A percentile compares a stretch with the other conserved stretches of the same genome.
Conservation (phyloP, 345 rosid species). For the Pugionium dolabratum region DNA sequence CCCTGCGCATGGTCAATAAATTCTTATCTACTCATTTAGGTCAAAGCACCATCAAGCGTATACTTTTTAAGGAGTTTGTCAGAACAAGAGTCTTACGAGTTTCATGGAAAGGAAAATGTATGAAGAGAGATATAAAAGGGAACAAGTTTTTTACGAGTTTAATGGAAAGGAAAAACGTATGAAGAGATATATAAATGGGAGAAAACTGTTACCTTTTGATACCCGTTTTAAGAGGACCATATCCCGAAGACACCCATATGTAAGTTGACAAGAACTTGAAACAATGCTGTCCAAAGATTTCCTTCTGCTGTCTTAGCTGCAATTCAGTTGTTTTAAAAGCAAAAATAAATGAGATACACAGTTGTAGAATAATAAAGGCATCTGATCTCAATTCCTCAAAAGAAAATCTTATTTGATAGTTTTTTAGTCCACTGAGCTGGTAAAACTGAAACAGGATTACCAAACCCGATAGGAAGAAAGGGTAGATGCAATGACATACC, state of each 20-base stretch:
- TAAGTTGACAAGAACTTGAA: slow-evolving; percentile 74
- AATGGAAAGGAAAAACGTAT: no score
- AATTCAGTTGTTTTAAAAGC: slow-evolving; percentile 12
- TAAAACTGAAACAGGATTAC: not conserved
- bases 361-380: slow-evolving; percentile 8
- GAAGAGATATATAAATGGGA: not conserved
- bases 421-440: not conserved
- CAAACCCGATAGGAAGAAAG: slow-evolving; percentile 5
- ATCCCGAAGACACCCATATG: slow-evolving; percentile 75
- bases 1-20: slow-evolving; percentile 51
- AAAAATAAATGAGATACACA: slow-evolving; percentile 5
- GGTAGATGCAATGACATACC: slow-evolving; percentile 46
- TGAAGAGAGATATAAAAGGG: not conserved
- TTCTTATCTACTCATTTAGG: slow-evolving; percentile 6
- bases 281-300: slow-evolving; percentile 65
- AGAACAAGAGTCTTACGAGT: not conserved
- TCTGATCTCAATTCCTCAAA: not conserved
- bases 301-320: slow-evolving; percentile 90
- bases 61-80: not conserved
- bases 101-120: not conserved
- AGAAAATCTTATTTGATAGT: not conserved
- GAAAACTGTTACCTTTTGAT: slow-evolving; percentile 59
- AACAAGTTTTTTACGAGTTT: not conserved
- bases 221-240: slow-evolving; percentile 72
- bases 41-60: slow-evolving; percentile 8